Evolutionary conservation across 257 asterid species (phyloP).

Genomic region (Coffea canephora): DNA sequence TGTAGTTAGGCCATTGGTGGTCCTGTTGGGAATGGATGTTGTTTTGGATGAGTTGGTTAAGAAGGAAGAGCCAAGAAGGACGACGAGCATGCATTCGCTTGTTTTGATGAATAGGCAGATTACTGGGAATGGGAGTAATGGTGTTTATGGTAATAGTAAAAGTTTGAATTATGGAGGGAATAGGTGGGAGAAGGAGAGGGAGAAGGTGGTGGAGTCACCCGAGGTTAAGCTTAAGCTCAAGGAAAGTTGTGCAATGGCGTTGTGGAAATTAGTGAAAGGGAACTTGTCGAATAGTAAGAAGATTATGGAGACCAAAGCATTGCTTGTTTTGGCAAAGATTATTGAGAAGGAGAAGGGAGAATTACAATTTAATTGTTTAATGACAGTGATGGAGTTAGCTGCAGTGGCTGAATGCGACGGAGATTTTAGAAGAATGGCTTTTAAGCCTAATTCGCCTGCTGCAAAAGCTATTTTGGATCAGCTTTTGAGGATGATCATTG

Average conservation of each 20-base stretch:
- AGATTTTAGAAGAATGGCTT: constrained; percentile 45
- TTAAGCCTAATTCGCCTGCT: constrained; percentile 47
- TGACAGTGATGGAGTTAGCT: constrained; percentile 58
- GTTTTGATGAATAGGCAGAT: constrained; percentile 40
- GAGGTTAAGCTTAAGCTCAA: constrained; percentile 44
- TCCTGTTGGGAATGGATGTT: constrained; percentile 45
- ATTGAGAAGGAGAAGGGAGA: constrained; percentile 50
- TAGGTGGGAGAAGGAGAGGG: constrained; percentile 30
- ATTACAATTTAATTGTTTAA: constrained; percentile 39
- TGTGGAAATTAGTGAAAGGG: constrained; percentile 46
- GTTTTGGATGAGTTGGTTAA: constrained; percentile 32
- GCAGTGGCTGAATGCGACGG: constrained; percentile 45
- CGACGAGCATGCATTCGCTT: constrained; percentile 31
- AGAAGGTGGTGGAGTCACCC: constrained; percentile 37
- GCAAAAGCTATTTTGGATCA: constrained; percentile 58
- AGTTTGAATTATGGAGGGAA: constrained; percentile 16
- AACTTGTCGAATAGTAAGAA: constrained; percentile 45
- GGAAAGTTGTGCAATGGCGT: constrained; percentile 42
- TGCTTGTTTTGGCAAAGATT: constrained; percentile 50
- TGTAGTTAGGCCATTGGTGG: constrained; percentile 46
- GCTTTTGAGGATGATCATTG: constrained; percentile 50
- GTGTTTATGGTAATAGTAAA: constrained; percentile 23
- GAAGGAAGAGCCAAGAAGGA: constrained; percentile 24
- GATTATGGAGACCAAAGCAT: constrained; percentile 53
- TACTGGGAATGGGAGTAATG: constrained; percentile 14